Evolutionary conservation across 2,329 filamentous ascomycete genomes (phyloP).

Genomic region (Cladosporium sp.): DNA sequence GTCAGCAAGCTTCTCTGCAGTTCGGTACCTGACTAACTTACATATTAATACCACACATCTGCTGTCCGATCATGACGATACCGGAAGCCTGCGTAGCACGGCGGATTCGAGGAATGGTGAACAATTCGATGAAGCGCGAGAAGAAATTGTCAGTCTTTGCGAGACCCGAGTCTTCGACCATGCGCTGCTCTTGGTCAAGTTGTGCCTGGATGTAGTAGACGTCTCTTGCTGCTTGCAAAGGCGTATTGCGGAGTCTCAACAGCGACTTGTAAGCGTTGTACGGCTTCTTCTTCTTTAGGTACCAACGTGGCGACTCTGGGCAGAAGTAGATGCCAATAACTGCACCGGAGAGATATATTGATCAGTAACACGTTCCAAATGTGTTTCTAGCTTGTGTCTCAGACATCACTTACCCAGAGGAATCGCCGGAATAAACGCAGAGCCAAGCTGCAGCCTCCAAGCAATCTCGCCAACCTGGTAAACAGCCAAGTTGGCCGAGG

Average conservation of each 20-base stretch:
- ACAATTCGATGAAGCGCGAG: conserved; percentile 55
- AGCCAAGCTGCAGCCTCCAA: conserved; percentile 47
- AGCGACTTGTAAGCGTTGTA: conserved; percentile 42
- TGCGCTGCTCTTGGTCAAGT: conserved; percentile 27
- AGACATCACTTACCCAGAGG: conserved; percentile 29
- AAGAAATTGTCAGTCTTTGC: conserved; percentile 40
- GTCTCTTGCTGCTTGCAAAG: conserved; percentile 45
- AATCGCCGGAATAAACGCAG: conserved; percentile 46
- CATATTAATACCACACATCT: conserved; percentile 55
- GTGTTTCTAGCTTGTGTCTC: neutral
- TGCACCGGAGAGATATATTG: neutral
- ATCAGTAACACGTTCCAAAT: neutral
- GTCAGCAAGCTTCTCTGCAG: neutral
- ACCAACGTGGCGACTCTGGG: conserved; percentile 38
- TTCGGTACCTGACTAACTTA: neutral
- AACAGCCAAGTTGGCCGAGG: conserved; percentile 58
- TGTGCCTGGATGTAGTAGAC: conserved; percentile 45
- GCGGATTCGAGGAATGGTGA: conserved; percentile 68
- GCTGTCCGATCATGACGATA: conserved; percentile 72
- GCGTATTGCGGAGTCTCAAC: conserved; percentile 40
- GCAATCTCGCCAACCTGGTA: conserved; percentile 39
- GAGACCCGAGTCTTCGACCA: conserved; percentile 37
- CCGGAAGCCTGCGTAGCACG: conserved; percentile 75
- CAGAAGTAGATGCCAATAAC: conserved; percentile 40
- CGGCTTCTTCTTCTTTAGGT: conserved; percentile 44